Evolutionary conservation across 2,329 filamentous ascomycete species (phyloP), one percentile per base, ranked within the genome.

Genomic region (Diaporthe sp.): DNA sequence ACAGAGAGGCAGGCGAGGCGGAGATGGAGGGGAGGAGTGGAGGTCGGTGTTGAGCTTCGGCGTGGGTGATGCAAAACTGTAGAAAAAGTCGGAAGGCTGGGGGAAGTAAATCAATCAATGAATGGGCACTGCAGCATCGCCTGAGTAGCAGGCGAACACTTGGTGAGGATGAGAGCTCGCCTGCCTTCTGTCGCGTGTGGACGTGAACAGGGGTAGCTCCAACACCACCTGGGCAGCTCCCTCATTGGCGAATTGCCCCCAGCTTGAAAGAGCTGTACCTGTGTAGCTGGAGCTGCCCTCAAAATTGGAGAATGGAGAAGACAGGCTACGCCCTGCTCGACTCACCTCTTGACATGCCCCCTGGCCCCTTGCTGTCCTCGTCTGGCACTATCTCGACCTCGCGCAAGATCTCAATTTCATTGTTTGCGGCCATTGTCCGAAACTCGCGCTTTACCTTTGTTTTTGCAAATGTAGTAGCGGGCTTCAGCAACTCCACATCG

Each of bases 41-140:
- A 47, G 61, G 42, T 35, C 61, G 61, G 28, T 35, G 55, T 40
- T 38, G 69, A 52, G 69, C 8, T 28, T 40, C 17, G 69, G 35
- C 55, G 40, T 30, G 40, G 25, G 25, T 25, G 61, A 28, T 33
- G 71, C 30, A 40, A 67, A 45, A 45, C 22, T 35, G 38, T 38
- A n/a, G 28, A 4, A 54, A 72, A 57, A 73, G 60, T 64, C 40
- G 40, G 70, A 42, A 54, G 66, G 67, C 54, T 70, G 66, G 66
- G 67, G 47, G 55, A 13, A 9, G 35, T 47, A 13, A 35, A 42
- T 57, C 22, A 17, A 54, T 28, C 30, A 68, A 30, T 28, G 2
- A 38, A 52, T 35, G 42, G 42, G 61, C 19, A 38, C 30, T 17
- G 61, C 45, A 52, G 45, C 33, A n/a, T 67, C 22, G 45, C 61